Evolutionary conservation across 192 early-diverging fungal genomes (phyloP).

Genomic region (Coemansia sp.): DNA sequence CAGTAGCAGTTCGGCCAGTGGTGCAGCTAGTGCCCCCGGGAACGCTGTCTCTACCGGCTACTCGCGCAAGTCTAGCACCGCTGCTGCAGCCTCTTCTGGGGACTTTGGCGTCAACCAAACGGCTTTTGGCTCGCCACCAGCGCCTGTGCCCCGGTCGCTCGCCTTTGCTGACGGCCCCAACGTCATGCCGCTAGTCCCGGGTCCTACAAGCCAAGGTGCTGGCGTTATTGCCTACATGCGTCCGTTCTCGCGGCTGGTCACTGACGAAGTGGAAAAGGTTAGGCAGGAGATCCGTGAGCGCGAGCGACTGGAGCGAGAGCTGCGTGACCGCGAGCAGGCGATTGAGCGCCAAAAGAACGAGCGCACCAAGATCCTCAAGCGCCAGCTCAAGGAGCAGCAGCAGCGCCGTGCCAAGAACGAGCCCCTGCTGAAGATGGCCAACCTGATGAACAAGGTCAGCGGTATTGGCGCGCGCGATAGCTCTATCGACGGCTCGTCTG

Average conservation of each 20-base stretch:
- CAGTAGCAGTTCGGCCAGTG: too few relatives aligned
- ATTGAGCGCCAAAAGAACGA: conserved; percentile 56
- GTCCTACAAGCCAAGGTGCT: background rate
- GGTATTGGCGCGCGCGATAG: conserved; percentile 36
- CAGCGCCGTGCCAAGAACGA: conserved; percentile 60
- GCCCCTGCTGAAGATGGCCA: conserved; percentile 59
- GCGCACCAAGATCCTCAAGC: conserved; percentile 58
- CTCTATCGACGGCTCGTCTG: conserved; percentile 25
- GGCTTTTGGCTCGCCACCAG: conserved; percentile 50
- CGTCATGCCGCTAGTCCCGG: background rate
- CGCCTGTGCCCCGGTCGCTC: conserved; percentile 46
- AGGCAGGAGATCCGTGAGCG: conserved; percentile 70
- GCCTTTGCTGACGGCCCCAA: conserved; percentile 27
- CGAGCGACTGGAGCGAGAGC: conserved; percentile 65
- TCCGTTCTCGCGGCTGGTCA: conserved; percentile 57
- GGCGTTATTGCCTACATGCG: conserved; percentile 17
- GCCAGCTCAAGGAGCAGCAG: conserved; percentile 59
- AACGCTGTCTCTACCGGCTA: conserved; percentile 4
- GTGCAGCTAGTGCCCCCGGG: background rate
- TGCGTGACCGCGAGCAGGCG: conserved; percentile 58
- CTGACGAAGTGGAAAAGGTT: conserved; percentile 65
- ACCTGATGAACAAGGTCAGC: conserved; percentile 53
- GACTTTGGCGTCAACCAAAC: conserved; percentile 10
- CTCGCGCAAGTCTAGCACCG: conserved; percentile 27
- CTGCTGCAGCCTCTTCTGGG: background rate